Conservation (phyloP, 495 filamentous ascomycete species). For the Tetracladium marchalianum region DNA sequence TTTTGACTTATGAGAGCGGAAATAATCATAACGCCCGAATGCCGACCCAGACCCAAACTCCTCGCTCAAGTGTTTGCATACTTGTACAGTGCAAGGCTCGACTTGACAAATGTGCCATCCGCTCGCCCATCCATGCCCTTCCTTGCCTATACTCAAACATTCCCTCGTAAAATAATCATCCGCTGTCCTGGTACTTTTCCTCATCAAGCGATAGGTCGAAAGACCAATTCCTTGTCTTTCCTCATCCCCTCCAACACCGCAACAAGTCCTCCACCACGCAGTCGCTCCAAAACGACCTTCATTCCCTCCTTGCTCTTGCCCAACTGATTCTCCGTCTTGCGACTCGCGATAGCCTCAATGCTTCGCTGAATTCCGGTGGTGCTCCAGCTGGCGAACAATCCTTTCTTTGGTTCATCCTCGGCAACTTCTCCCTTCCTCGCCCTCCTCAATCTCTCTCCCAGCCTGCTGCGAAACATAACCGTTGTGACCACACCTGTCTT, state of each 20-base stretch:
- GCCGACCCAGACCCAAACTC: conserved; percentile 11
- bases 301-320: conserved; percentile 89
- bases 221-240: conserved; percentile 45
- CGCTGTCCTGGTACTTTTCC: background rate
- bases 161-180: background rate
- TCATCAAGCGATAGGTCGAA: conserved; percentile 35
- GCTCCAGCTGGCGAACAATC: conserved; percentile 64
- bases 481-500: conserved; percentile 75
- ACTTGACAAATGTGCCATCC: background rate
- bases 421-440: conserved; percentile 15
- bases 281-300: conserved; percentile 81
- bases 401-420: conserved; percentile 48
- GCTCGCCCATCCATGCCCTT: background rate
- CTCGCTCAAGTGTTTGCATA: conserved; percentile 13
- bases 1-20: conserved; percentile 10
- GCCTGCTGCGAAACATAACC: conserved; percentile 73
- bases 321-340: conserved; percentile 72
- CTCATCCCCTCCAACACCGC: conserved; percentile 80
- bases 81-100: conserved; percentile 11
- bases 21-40: conserved; percentile 7
- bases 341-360: conserved; percentile 82
- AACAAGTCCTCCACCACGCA: conserved; percentile 74
- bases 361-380: conserved; percentile 74
- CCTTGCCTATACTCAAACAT: background rate
- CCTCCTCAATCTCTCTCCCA: conserved; percentile 59